Conservation (phyloP, 78 protist species). For the Dictyostelium firmibasis region DNA sequence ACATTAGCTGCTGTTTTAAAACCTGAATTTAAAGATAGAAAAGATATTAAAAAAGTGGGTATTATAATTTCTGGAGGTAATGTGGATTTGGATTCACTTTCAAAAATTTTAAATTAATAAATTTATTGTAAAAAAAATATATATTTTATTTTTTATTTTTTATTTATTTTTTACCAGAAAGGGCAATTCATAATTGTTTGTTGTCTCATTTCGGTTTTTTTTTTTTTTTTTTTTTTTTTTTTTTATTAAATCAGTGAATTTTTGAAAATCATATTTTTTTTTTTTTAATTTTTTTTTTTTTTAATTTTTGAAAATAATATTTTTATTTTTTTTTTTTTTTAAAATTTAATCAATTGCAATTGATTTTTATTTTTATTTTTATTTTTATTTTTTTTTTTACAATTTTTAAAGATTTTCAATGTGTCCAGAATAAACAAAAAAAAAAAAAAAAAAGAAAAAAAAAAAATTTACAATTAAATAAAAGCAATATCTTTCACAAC, state of each 20-base stretch:
- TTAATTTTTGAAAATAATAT: too few relatives aligned
- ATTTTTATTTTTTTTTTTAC: too few relatives aligned
- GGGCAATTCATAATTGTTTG: background rate
- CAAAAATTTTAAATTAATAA: background rate
- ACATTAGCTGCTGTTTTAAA: slow-evolving; percentile 78
- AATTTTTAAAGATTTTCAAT: background rate
- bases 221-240: background rate
- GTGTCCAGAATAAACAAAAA: background rate
- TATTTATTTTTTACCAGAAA: background rate
- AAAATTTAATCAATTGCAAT: too few relatives aligned
- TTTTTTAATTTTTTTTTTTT: background rate
- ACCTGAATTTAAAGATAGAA: background rate
- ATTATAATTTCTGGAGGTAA: slow-evolving; percentile 28
- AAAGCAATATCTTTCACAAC: background rate
- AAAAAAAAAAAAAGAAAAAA: background rate
- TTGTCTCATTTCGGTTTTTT: background rate
- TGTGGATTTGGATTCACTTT: background rate
- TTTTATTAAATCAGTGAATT: background rate
- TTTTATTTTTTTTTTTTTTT: too few relatives aligned
- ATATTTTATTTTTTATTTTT: too few relatives aligned
- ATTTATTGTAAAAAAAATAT: background rate
- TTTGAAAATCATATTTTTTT: background rate
- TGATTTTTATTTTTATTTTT: background rate
- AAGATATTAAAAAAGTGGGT: slow-evolving; percentile 21
- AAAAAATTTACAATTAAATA: background rate